Evolutionary conservation across 2,329 filamentous ascomycete species (phyloP), one percentile per base, ranked within the genome.

Genomic region (Parastagonospora avenae): DNA sequence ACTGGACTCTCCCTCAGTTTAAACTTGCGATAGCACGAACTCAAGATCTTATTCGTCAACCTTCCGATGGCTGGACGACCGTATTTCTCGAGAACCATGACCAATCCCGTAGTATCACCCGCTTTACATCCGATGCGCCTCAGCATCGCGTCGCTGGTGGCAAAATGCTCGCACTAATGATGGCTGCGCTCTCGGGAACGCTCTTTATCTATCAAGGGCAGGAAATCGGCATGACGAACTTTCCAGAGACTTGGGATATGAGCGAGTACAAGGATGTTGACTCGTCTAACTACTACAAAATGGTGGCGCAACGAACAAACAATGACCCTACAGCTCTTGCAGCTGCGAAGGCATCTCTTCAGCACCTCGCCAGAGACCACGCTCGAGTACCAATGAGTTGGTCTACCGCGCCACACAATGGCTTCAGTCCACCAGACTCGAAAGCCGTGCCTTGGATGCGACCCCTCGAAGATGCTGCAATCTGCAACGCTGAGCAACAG

Each of bases 321-420:
- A 55, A 68, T 38, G 64, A 76, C 47, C 48, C 64, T 11, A 48
- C 61, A 7, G 72, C 73, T 15, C 70, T 83, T 1, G 74, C 74
- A 10, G 74, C 79, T 32, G 81, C 79, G 0, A 78, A 80, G 60
- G 69, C 75, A 8, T 76, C 82, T 33, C 74, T 89, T 44, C 81
- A 85, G 55, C 77, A 80, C 51, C 80, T 88, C 28, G 85, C 81
- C 5, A 77, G 86, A 29, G 87, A 90, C 66, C 84, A 90, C 63
- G 80, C 85, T 8, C 79, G 87, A n/a, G 80, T 84, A 3, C 87
- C 87, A 0, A 84, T 91, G 75, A 85, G 87, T 56, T 90, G 87
- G 87, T 79, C 79, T 48, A 76, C 68, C 0, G 73, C 74, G 0
- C 67, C 76, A 1, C 79, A 86, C 55, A 85, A 83, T 0, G 87